Evolutionary conservation across 1,139 yeast genomes (phyloP), one percentile per base, ranked within the genome.

Genomic region (Sporopachydermia cereana): DNA sequence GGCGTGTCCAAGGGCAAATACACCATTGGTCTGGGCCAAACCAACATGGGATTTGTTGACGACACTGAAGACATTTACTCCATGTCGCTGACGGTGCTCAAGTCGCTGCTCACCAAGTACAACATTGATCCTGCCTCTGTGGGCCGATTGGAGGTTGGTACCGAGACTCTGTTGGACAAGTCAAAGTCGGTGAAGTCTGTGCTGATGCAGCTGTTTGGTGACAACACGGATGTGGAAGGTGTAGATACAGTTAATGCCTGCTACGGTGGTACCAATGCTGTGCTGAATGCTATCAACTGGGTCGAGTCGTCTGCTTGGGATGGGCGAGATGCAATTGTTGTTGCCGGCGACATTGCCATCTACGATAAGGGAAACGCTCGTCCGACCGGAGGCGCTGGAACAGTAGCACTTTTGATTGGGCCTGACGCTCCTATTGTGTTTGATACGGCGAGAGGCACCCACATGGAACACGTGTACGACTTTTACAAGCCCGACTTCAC

Each of bases 301-400:
- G 68, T 93, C 56, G 96, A 91, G 68, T 86, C 96, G 29, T 79
- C 89, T 30, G 75, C 91, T 43, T 93, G 98, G 98, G 98, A 93
- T 61, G 99, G 99, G 53, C 79, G 98, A 67, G 89, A 91, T 60
- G 98, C 98, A 49, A 78, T 91, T 58, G 99, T 89, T 48, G 96
- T 89, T 39, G 81, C 93, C 60, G 97, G 96, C 65, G 99, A 93
- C 66, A 91, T 93, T 63, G 98, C 98, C 61, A 83, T 93, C 57
- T 93, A 93, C 68, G 88, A 91, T 57, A 77, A 89, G 69, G 98
- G 98, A 63, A 83, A 94, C 44, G 99, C 99, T 47, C 82, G 99
- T 72, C 98, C 99, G 58, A 91, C 98, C 49, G 99, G 99, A 63
- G 99, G 99, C 68, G 97, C 95, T 49, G 99, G 99, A 60, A 77